Evolutionary conservation across 176 grass and related monocot genomes (phyloP), one percentile per base, ranked within the genome.

Genomic region (Cenchrus americanus): DNA sequence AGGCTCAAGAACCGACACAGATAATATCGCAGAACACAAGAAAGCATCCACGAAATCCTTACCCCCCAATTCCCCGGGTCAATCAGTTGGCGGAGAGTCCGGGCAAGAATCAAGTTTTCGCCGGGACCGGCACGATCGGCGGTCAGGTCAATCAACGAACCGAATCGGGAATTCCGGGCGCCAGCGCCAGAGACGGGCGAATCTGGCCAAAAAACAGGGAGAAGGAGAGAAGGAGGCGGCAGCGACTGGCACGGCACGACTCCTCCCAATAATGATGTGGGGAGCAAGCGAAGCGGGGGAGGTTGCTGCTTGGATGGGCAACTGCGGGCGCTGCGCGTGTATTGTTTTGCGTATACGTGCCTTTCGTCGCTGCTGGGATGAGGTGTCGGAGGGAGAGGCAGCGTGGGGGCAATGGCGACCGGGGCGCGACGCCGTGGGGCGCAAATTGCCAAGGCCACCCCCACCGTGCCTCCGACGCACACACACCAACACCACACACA

Each of bases 221-320:
- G n/a, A 26, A 8, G 27, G 10, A 19, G 8, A 34, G 37, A 15
- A 3, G 9, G 64, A 69, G 41, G 42, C 22, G 37, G 62, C 74
- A 54, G 78, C 50, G 71, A 82, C 48, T 26, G 34, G 53, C 22
- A 57, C 73, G 37, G 49, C 69, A 86, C 76, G 76, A 52, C 66
- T 61, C 34, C 84, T 80, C 47, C 69, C 37, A 80, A 86, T 81
- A 80, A 81, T 75, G 77, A 73, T 49, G 83, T 24, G 52, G 30
- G 58, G 21, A 44, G 43, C 7, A 44, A 34, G 8, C 34, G 64
- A 23, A 0, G 30, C 2, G 14, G 58, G 26, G 10, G 59, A 27
- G 34, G 82, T 76, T 47, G 82, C 62, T 76, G 49, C 23, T 55
- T 10, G 32, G 62, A 58, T 26, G 81, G 59, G 70, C 23, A 54